Base-by-base conservation (phyloP, 257 asterid species). In the Forsythia viridissima region DNA sequence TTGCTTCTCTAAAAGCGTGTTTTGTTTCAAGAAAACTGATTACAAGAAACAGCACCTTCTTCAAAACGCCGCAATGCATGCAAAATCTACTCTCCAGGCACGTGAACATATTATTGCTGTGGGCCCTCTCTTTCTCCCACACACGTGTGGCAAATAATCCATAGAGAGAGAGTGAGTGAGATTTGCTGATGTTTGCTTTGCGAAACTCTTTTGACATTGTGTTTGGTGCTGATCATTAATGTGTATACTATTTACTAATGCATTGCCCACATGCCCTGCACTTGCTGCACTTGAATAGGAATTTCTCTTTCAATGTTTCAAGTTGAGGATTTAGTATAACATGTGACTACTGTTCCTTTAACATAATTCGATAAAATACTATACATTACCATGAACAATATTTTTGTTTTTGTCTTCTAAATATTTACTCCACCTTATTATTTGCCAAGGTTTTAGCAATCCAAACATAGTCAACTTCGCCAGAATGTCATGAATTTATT, bases 281-380 rank as follows among this genome's bases (percentile, higher is more conserved):
- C 83, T 83, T 83, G 88, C 91, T 88, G 84, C 88, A 79, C 80
- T 76, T 69, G 77, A 77, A 72, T 70, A 78, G 84, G 88, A 78
- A 81, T 34, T 20, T 72, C 63, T 61, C 55, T 84, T 83, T 73
- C 77, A 69, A 20, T 72, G 73, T 79, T 80, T 44, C 48, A 82
- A 80, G 82, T 77, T 51, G 46, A 75, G 20, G 83, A 77, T 79
- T 83, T 82, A 92, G 89, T 86, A 86, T 83, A 85, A 86, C 91
- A 87, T 80, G 92, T 87, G 91, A 88, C 90, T 78, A 68, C 24
- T 87, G 96, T 84, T 82, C 82, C 88, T n/a, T 74, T 78, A 57
- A 71, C 87, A 72, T 78, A 77, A 76, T 63, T 76, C 80, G 46
- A 42, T 2, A 42, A 4, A 42, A 42, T 42, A 40, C 8, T 40